Evolutionary conservation across 306 rosid species (phyloP), one percentile per base, ranked within the genome.

Genomic region (Dalbergia oliveri): DNA sequence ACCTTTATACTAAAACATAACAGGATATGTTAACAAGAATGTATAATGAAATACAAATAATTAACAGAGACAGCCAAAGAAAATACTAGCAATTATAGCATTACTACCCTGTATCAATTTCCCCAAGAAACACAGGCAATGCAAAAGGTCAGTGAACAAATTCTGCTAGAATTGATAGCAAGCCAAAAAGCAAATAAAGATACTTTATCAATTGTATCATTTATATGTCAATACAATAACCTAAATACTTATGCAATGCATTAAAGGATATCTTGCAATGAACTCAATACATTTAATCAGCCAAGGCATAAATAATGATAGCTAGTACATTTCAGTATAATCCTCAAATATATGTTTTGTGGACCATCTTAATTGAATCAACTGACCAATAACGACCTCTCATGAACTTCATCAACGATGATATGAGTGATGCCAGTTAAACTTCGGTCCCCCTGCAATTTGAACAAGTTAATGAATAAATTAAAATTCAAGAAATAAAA

Each of bases 331-430:
- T 49, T 64, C 39, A 41, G 65, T 9, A n/a, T 18, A 74, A 73
- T 67, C 69, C 6, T 59, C 37, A 26, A 26, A 26, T 26, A 51
- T 14, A 34, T 54, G 21, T 44, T 59, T 39, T 15, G 31, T 10
- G 68, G 78, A 80, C 47, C 60, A 78, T 77, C 69, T 54, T 57
- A 83, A 58, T 60, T 53, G 53, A 63, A 71, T 54, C 18, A 54
- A 86, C 98, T 90, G 69, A 93, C 98, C 97, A 94, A 85, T 43
- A 94, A 86, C 78, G 98, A 92, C 79, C 98, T 89, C 86, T 94
- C 98, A 76, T 94, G 98, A 68, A 94, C 98, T 88, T 94, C 98
- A 89, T 94, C 98, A 69, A 94, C 97, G 69, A 94, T 88, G 83
- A 94, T 82, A 85, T 94, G 98, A 26, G 95, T 91, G 74, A 94